Evolutionary conservation across 75 land plant genomes (phyloP), one percentile per base, ranked within the genome.

Genomic region (Cryptomeria japonica): DNA sequence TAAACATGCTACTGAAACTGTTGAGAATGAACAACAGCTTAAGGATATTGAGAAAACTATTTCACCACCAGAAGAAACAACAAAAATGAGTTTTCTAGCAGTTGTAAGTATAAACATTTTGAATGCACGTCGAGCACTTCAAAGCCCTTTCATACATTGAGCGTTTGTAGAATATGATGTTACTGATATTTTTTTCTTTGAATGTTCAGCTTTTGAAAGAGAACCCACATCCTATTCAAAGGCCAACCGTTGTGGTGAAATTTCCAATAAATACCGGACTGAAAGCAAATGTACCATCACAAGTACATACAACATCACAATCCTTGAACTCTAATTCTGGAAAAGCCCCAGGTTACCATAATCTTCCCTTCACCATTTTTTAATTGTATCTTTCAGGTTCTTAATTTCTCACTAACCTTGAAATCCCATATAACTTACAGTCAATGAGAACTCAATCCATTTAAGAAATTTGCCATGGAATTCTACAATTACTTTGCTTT

Each of bases 371-470:
- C 68, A 32, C 14, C 53, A 25, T 14, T 51, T 31, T 44, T 16
- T 82, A 32, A 19, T 14, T n/a, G 42, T 41, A 0, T 76, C 28
- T 51, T 22, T 42, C 49, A 25, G 56, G 1, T 41, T 41, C 42
- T 41, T 41, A 41, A 41, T 41, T 41, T 41, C n/a, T n/a, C n/a
- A 5, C 84, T 83, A 46, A 83, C 28, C n/a, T 9, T 41, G 49
- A 11, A 53, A 37, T 12, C n/a, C 12, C 18, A 31, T 31, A 73
- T 73, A 11, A 73, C 86, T 70, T 87, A 37, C 93, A 97, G 97
- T 87, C 77, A 97, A 95, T 87, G 96, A 94, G 39, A 68, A 86
- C 41, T 96, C 97, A 0, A 91, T 97, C 56, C 96, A 97, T 46
- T 86, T 97, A 19, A 96, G 89, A 88, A 91, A 91, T 85, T 85